These are phyloP conservation scores for Solanum pimpinellifolium DNA, from an alignment of 257 asterid genomes.

Conservation along the genomic window DNA sequence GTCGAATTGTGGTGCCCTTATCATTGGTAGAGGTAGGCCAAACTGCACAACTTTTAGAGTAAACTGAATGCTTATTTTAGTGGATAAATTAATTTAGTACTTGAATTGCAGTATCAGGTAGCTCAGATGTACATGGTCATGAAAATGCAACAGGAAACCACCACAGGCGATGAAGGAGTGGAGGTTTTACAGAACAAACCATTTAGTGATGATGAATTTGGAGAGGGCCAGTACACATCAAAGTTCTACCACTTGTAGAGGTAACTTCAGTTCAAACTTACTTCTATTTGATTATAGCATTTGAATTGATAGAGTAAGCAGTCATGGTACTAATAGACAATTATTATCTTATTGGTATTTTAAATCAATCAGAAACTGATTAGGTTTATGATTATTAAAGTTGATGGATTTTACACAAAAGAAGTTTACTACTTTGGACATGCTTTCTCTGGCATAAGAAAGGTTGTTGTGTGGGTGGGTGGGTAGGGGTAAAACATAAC, in stretches of 20 bases:
- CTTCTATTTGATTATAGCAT: background rate
- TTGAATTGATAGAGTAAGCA: background rate
- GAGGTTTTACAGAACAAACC: constrained; percentile 81
- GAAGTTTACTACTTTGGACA: background rate
- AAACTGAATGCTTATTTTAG: background rate
- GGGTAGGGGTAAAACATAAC: background rate
- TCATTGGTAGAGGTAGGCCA: constrained; percentile 74
- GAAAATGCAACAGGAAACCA: constrained; percentile 88
- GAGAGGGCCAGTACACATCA: background rate
- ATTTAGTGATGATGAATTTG: constrained; percentile 38
- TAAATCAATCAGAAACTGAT: background rate
- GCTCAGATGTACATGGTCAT: constrained; percentile 86
- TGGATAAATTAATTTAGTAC: background rate
- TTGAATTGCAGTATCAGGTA: constrained; percentile 56
- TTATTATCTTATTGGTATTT: background rate
- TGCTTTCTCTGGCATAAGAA: background rate
- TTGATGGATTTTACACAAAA: background rate
- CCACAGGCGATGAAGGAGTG: constrained; percentile 74
- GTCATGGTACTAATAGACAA: background rate
- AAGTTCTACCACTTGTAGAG: background rate
- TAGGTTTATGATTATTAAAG: background rate
- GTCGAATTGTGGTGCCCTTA: constrained; percentile 89
- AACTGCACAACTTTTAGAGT: background rate
- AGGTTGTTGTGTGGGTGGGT: background rate
- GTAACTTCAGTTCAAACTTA: background rate